phyloP scores from a whole-genome alignment of 768 basidiomycete species.

The Termitomyces sp. region DNA sequence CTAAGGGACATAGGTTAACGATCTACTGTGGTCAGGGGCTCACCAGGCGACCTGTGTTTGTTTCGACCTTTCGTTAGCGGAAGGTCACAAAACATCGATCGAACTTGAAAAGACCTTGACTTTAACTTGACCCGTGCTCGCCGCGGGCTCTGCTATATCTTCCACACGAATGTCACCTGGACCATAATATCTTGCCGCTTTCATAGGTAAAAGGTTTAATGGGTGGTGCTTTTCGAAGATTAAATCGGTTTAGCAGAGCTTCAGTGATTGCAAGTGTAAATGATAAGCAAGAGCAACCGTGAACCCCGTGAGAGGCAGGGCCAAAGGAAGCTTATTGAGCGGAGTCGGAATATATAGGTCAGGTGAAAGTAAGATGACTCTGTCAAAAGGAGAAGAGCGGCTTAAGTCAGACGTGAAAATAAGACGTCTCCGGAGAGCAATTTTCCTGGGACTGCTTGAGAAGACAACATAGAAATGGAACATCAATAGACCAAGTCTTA shows the following conservation, averaged over 20 bases:
- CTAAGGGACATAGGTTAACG: neutral
- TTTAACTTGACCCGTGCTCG: conserved; percentile 33
- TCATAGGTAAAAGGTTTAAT: conserved; percentile 13
- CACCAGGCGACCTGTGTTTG: conserved; percentile 21
- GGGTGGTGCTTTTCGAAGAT: neutral
- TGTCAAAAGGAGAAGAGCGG: neutral
- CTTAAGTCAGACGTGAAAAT: neutral
- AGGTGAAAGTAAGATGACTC: neutral
- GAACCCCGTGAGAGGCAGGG: neutral
- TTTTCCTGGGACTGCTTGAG: neutral
- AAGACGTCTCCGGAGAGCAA: neutral
- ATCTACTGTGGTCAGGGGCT: neutral
- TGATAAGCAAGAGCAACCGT: neutral
- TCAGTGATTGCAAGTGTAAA: neutral
- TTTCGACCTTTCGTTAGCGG: neutral
- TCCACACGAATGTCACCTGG: conserved; percentile 39
- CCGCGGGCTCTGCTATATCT: conserved; percentile 29
- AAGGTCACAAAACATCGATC: neutral
- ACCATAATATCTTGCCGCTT: conserved; percentile 39
- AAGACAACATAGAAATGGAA: neutral
- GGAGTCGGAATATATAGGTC: neutral
- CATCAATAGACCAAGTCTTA: neutral
- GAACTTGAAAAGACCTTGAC: conserved; percentile 27
- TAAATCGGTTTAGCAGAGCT: neutral
- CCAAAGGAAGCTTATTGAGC: neutral